phyloP scores from a whole-genome alignment of 2,329 filamentous ascomycete genomes.

The Balansia obtecta region DNA sequence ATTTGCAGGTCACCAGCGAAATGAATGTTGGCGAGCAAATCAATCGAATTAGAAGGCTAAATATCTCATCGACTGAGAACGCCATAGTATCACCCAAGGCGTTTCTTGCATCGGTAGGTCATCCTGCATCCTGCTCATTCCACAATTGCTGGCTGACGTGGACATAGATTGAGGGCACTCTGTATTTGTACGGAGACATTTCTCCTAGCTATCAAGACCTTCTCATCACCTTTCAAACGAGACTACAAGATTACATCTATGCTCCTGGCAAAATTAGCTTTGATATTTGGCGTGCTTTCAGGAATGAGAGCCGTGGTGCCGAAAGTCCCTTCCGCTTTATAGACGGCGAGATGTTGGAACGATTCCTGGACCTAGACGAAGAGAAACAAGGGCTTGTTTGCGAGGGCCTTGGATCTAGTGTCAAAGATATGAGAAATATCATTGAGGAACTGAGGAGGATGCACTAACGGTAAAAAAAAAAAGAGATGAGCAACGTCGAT shows the following conservation, averaged over 20 bases:
- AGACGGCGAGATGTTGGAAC: conserved; percentile 82
- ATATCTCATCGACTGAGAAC: conserved; percentile 50
- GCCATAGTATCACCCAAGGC: conserved; percentile 68
- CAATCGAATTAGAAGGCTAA: conserved; percentile 69
- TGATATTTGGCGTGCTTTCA: conserved; percentile 69
- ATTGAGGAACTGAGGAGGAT: conserved; percentile 51
- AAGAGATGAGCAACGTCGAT: not conserved
- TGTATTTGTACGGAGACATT: conserved; percentile 83
- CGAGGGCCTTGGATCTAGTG: conserved; percentile 43
- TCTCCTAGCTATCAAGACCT: conserved; percentile 60
- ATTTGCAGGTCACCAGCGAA: conserved; percentile 65
- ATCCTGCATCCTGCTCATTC: not conserved
- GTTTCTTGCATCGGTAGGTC: conserved; percentile 73
- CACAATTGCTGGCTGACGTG: conserved; percentile 8
- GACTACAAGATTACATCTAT: conserved; percentile 52
- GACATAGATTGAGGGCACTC: conserved; percentile 67
- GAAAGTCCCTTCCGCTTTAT: conserved; percentile 78
- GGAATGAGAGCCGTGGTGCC: conserved; percentile 57
- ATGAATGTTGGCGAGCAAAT: conserved; percentile 86
- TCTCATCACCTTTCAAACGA: conserved; percentile 67
- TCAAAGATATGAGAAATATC: conserved; percentile 49
- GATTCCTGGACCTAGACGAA: conserved; percentile 62
- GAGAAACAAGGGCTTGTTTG: conserved; percentile 40
- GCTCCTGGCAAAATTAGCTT: conserved; percentile 67
- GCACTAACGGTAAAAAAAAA: conserved; percentile 28